A percentile compares a stretch with the other conserved stretches of the same genome.
Evolutionary conservation across 257 asterid genomes (phyloP).

Genomic region (Oldenlandia corymbosa): DNA sequence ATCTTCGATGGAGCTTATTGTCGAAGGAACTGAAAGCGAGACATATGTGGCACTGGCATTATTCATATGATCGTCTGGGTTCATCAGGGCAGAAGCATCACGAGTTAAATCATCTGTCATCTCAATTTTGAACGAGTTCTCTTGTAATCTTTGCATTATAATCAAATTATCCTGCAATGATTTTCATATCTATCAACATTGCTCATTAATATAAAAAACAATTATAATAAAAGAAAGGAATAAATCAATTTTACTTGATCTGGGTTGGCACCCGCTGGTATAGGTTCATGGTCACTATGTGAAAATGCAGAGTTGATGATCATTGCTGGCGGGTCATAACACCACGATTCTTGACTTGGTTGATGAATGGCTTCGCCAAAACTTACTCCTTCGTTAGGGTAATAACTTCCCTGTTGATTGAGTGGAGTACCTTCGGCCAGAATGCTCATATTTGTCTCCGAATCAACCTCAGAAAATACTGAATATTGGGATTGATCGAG

Average conservation of each 20-base stretch:
- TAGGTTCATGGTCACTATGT: neutral
- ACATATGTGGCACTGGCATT: neutral
- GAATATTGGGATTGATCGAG: conserved; percentile 1
- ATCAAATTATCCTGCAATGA: neutral
- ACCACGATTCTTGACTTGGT: neutral
- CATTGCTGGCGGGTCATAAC: neutral
- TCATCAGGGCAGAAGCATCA: neutral
- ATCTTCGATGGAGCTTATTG: neutral
- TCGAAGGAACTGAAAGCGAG: neutral
- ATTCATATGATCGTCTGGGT: neutral
- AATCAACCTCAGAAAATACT: neutral
- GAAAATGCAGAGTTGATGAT: neutral
- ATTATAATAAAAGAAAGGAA: neutral
- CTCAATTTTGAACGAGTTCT: neutral
- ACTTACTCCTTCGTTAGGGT: neutral
- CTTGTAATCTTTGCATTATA: neutral
- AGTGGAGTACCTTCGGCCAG: neutral
- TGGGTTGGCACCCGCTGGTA: no score
- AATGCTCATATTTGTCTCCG: neutral
- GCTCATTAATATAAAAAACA: no score
- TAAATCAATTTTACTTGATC: neutral
- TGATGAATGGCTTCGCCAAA: neutral
- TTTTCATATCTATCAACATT: no score
- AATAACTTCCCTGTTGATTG: neutral
- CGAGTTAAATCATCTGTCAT: neutral